A percentile compares a stretch with the other conserved stretches of the same genome.
These are phyloP conservation scores for Hirschfeldia incana DNA, from an alignment of 345 rosid genomes.

Conservation along the genomic window DNA sequence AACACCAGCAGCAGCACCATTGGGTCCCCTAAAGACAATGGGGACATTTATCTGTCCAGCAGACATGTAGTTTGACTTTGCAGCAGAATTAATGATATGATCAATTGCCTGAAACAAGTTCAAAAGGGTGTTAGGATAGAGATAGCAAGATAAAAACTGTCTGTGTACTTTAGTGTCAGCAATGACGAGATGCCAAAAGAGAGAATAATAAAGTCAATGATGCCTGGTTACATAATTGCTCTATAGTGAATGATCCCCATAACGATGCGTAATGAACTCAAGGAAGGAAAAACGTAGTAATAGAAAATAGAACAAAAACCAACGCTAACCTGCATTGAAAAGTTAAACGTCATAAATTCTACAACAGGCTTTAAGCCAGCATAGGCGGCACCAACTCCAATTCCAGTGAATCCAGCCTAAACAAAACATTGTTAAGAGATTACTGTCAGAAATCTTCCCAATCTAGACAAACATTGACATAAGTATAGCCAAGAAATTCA, in stretches of 20 bases:
- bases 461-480: background rate
- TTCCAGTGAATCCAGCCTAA: constrained; percentile 97
- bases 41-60: constrained; percentile 80
- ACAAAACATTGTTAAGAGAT: constrained; percentile 2
- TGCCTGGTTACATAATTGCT: background rate
- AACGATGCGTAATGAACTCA: constrained; percentile 7
- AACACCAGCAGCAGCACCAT: constrained; percentile 99
- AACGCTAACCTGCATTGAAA: constrained; percentile 81
- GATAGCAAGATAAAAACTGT: background rate
- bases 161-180: background rate
- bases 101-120: constrained; percentile 70
- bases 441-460: constrained; percentile 13
- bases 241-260: background rate
- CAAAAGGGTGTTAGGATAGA: background rate
- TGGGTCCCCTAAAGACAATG: constrained; percentile 93
- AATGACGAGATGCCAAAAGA: constrained; percentile 1
- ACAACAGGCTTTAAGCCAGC: constrained; percentile 81
- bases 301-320: background rate
- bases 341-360: constrained; percentile 96
- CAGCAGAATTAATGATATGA: constrained; percentile 89
- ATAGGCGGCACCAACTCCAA: constrained; percentile 96
- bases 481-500: background rate
- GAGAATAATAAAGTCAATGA: background rate
- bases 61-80: constrained; percentile 86
- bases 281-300: background rate